Base-by-base conservation (phyloP, 345 rosid genomes). In the Populus euphratica region DNA sequence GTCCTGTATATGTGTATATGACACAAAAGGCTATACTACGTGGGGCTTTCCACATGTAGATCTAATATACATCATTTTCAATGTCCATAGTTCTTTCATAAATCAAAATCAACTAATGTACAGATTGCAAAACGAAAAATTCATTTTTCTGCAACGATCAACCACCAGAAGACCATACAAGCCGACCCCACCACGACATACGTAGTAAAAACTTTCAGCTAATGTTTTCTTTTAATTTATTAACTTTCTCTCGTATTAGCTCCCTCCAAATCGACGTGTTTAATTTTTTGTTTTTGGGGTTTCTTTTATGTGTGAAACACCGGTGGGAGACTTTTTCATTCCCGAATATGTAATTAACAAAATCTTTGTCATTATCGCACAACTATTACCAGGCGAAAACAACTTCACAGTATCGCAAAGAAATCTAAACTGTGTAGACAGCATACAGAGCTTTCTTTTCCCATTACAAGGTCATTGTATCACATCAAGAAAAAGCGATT, bases 91-190 rank as follows among this genome's bases (percentile, higher is more conserved):
- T 49, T 52, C 52, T 63, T 65, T 9, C 6, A 11, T 14, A 35
- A 49, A 73, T 49, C 13, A 75, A 63, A n/a, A 49, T 49, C 44
- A 27, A 72, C n/a, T 41, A 54, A 81, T 43, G 31, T 27, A 49
- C 27, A 73, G 49, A 69, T 47, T 47, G 21, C 6, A 68, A 73
- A 76, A 39, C 20, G 47, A 76, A 64, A 71, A 23, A 61, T 56
- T 50, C 64, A 41, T 33, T 62, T 59, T 68, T 80, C 69, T 81
- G 70, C 80, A 59, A 67, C 49, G 86, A 85, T 77, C 88, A 90
- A 85, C 89, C 69, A 84, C 86, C 88, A 68, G 83, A 85, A 86
- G 81, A 83, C 86, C 83, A 29, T 78, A 68, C 33, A 70, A 56
- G 63, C 68, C 31, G 59, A 49, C 65, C 73, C 67, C 69, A 68